A percentile compares a stretch with the other conserved stretches of the same genome.
Evolutionary conservation across 805 yeast species (phyloP).

Genomic region (Monosporozyma servazzii): DNA sequence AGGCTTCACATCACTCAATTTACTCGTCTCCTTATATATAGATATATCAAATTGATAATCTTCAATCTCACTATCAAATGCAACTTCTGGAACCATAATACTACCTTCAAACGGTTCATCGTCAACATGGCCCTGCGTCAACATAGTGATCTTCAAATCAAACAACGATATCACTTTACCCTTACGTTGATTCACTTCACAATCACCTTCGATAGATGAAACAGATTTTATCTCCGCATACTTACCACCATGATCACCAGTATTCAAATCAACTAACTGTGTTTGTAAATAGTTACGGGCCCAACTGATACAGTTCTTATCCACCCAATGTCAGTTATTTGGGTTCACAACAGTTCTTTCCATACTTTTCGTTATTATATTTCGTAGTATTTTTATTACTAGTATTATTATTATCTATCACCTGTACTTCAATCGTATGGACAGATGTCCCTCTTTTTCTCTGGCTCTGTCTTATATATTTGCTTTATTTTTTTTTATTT

Average conservation of each 20-base stretch:
- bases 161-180: constrained; percentile 91
- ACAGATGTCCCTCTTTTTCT: not conserved
- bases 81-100: constrained; percentile 80
- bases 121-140: constrained; percentile 41
- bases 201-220: constrained; percentile 74
- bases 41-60: constrained; percentile 80
- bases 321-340: constrained; percentile 99
- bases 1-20: constrained; percentile 41
- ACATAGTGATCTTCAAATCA: constrained; percentile 62
- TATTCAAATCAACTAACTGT: constrained; percentile 43
- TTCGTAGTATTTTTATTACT: not conserved
- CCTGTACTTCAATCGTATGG: not conserved
- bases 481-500: not conserved
- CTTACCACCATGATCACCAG: constrained; percentile 21
- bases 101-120: constrained; percentile 51
- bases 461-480: no score
- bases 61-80: constrained; percentile 80
- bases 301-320: constrained; percentile 93
- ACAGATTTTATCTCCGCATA: constrained; percentile 31
- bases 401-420: no score
- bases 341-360: constrained; percentile 85
- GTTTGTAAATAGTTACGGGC: constrained; percentile 64
- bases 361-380: constrained; percentile 7
- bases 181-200: constrained; percentile 92
- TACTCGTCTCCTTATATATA: constrained; percentile 46